Evolutionary conservation across 352 stramenopile genomes (phyloP).

Genomic region (Phytophthora tentaculata): DNA sequence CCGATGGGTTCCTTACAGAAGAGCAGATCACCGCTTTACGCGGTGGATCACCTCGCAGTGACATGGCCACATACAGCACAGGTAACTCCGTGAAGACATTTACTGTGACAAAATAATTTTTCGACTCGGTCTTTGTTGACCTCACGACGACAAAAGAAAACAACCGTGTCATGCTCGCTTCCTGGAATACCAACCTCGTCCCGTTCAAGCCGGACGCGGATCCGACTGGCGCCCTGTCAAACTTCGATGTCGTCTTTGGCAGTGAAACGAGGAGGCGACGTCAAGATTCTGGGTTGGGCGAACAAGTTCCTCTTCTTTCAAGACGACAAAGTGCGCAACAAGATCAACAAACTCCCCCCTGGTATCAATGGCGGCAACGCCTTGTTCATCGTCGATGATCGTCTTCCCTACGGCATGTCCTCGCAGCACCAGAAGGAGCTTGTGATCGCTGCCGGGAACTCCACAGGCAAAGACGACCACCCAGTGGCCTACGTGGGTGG

Average conservation of each 20-base stretch:
- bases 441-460: slow-evolving; percentile 23
- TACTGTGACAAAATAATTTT: slow-evolving; percentile 49
- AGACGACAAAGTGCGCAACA: slow-evolving; percentile 47
- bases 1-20: slow-evolving; percentile 63
- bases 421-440: slow-evolving; percentile 65
- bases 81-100: slow-evolving; percentile 56
- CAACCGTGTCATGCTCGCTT: slow-evolving; percentile 44
- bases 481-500: slow-evolving; percentile 54
- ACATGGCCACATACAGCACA: slow-evolving; percentile 36
- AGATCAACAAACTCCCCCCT: slow-evolving; percentile 44
- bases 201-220: slow-evolving; percentile 40
- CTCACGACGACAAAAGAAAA: slow-evolving; percentile 31
- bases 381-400: slow-evolving; percentile 58
- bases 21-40: slow-evolving; percentile 53
- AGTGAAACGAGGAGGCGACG: slow-evolving; percentile 38
- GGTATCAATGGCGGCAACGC: slow-evolving; percentile 26
- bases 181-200: slow-evolving; percentile 58
- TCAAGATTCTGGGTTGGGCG: slow-evolving; percentile 57
- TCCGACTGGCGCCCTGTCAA: slow-evolving; percentile 31
- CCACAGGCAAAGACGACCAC: slow-evolving; percentile 11
- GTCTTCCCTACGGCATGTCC: slow-evolving; percentile 37
- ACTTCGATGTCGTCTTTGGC: slow-evolving; percentile 44
- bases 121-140: slow-evolving; percentile 47
- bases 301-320: slow-evolving; percentile 53
- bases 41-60: slow-evolving; percentile 43